A percentile compares a stretch with the other conserved stretches of the same genome.
Evolutionary conservation across 2,329 filamentous ascomycete genomes (phyloP).

Genomic region (Diaporthe sp.): DNA sequence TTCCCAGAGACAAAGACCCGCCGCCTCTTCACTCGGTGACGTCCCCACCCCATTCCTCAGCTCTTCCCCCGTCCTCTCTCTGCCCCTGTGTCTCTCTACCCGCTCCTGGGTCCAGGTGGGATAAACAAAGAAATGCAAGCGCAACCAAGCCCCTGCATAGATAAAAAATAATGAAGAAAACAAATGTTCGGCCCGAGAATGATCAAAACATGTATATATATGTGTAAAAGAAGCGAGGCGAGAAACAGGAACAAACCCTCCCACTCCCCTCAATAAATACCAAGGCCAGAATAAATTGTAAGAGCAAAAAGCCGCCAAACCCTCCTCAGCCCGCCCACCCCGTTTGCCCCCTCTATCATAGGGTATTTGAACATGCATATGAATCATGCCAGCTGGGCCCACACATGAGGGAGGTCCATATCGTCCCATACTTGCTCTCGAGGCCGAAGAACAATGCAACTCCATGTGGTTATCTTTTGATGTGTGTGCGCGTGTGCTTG

Average conservation of each 20-base stretch:
- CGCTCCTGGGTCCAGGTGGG: neutral
- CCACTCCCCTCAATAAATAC: neutral
- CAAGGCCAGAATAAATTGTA: neutral
- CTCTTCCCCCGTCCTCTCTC: neutral
- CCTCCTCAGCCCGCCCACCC: constrained; percentile 18
- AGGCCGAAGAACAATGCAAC: constrained; percentile 34
- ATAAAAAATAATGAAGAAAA: neutral
- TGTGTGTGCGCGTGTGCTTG: constrained; percentile 3
- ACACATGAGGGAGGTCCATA: neutral
- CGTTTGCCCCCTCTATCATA: constrained; percentile 41
- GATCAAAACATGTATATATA: constrained; percentile 30
- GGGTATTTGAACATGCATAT: constrained; percentile 41
- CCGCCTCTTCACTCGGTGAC: neutral
- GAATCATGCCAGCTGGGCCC: constrained; percentile 35
- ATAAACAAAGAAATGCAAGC: constrained; percentile 10
- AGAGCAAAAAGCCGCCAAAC: constrained; percentile 27
- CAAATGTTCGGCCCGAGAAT: neutral
- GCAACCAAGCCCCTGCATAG: neutral
- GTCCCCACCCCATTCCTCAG: neutral
- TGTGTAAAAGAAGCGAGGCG: neutral
- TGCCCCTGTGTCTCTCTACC: neutral
- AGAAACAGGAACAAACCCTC: neutral
- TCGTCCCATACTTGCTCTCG: constrained; percentile 11
- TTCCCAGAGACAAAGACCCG: constrained; percentile 8
- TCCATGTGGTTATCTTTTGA: constrained; percentile 17